Conservation (phyloP, 257 asterid species). For the Catharanthus roseus region DNA sequence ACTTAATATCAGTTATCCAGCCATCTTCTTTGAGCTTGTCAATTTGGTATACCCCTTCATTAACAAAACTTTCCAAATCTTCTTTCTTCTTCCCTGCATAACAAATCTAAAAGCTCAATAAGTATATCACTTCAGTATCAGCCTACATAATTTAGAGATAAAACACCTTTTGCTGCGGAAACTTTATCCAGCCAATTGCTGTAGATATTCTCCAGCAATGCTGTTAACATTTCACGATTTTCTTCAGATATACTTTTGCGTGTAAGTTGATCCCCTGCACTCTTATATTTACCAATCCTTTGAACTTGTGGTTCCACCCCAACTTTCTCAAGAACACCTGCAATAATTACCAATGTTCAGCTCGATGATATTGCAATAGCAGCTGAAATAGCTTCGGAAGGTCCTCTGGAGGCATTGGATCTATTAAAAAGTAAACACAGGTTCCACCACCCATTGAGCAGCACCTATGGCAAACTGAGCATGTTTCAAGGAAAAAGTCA, state of each 20-base stretch:
- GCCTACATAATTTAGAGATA: conserved; percentile 2
- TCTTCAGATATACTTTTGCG: conserved; percentile 77
- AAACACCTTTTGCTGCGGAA: conserved; percentile 62
- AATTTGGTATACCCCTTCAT: conserved; percentile 84
- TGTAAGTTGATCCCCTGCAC: conserved; percentile 84
- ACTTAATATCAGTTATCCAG: conserved; percentile 93
- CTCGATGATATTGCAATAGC: not conserved
- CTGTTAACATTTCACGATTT: conserved; percentile 75
- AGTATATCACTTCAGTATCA: conserved; percentile 3
- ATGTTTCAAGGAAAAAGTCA: not conserved
- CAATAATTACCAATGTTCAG: not conserved
- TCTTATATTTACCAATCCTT: conserved; percentile 82
- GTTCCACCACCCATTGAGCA: not conserved
- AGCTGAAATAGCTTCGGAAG: not conserved
- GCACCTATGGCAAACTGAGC: not conserved
- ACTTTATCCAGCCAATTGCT: conserved; percentile 74
- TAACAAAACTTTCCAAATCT: conserved; percentile 72
- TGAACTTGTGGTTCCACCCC: conserved; percentile 85
- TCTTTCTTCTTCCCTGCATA: conserved; percentile 68
- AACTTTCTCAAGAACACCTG: conserved; percentile 21
- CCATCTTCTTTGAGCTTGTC: conserved; percentile 84
- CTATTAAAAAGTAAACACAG: not conserved
- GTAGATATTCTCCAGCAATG: conserved; percentile 72
- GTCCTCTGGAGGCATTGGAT: not conserved
- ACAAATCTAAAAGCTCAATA: not conserved